Evolutionary conservation across 306 rosid species (phyloP), one percentile per base, ranked within the genome.

Genomic region (Prinsepia uniflora): DNA sequence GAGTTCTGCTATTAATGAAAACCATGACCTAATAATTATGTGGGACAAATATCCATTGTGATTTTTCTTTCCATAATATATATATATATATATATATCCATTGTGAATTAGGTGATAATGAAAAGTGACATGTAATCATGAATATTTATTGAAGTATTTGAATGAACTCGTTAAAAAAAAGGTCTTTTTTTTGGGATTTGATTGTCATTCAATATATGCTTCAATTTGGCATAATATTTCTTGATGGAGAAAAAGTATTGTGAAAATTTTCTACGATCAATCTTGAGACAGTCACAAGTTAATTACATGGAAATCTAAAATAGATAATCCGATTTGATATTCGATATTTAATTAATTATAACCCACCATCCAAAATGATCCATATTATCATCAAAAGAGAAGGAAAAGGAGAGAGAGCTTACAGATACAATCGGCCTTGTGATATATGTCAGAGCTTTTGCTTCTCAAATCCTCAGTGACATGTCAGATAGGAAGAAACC

Each of bases 391-490:
- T 30, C 36, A 73, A 67, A 63, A 52, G 56, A 45, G 11, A 34
- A 20, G 12, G 9, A n/a, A 7, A 63, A 10, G 66, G 67, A 40
- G 47, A 54, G 86, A 81, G 74, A 68, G 57, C 86, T 86, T 79
- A 84, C 92, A 71, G 88, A 84, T 82, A 84, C 69, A 73, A 50
- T 48, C 20, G 22, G 60, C 3, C 9, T 11, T 54, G 7, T 19
- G 34, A n/a, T 9, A 54, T n/a, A n/a, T 12, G 4, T 30, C 36
- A 30, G 36, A 30, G 3, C 4, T 30, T 30, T 3, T 46, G 49
- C 49, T 46, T 46, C 49, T 46, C 49, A 46, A 46, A 46, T 14
- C 62, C 40, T 56, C n/a, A 56, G 17, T 0, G 13, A 7, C 22
- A 56, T 11, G 8, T 56, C 22, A 18, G 52, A 81, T 84, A 80